These are phyloP conservation scores for Bolboschoenus planiculmis DNA, from an alignment of 176 grass and related monocot species.

Conservation along the genomic window DNA sequence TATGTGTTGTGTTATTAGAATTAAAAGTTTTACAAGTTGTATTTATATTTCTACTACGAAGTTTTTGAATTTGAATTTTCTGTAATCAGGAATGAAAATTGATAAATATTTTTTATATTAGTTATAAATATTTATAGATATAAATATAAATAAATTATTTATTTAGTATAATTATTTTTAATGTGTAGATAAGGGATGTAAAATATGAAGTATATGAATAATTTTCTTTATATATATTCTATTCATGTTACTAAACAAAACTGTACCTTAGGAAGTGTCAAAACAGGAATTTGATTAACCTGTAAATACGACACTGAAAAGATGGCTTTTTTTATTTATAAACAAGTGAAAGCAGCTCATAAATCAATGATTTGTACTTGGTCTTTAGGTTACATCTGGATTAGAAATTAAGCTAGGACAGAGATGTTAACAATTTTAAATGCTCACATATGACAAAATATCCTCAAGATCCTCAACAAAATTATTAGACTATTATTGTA, in stretches of 20 bases:
- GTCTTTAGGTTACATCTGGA: background rate
- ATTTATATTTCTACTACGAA: too few species aligned
- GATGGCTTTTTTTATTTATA: background rate
- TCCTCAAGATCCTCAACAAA: conserved; percentile 6
- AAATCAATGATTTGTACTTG: conserved; percentile 11
- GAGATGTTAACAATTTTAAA: background rate
- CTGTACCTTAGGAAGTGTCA: background rate
- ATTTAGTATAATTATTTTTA: too few species aligned
- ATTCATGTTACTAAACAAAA: background rate
- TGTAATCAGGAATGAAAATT: too few species aligned
- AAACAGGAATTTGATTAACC: background rate
- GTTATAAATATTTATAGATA: too few species aligned
- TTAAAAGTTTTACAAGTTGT: too few species aligned
- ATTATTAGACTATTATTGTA: background rate
- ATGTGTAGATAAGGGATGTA: too few species aligned
- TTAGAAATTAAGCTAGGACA: background rate
- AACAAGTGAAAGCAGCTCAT: background rate
- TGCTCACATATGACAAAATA: background rate
- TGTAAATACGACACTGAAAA: background rate
- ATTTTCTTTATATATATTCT: background rate
- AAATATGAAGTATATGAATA: too few species aligned
- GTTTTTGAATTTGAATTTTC: too few species aligned
- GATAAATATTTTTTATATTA: too few species aligned
- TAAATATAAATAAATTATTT: too few species aligned
- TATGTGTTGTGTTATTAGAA: too few species aligned